Evolutionary conservation across 2,329 filamentous ascomycete genomes (phyloP).

Genomic region (Microsporum audouinii): DNA sequence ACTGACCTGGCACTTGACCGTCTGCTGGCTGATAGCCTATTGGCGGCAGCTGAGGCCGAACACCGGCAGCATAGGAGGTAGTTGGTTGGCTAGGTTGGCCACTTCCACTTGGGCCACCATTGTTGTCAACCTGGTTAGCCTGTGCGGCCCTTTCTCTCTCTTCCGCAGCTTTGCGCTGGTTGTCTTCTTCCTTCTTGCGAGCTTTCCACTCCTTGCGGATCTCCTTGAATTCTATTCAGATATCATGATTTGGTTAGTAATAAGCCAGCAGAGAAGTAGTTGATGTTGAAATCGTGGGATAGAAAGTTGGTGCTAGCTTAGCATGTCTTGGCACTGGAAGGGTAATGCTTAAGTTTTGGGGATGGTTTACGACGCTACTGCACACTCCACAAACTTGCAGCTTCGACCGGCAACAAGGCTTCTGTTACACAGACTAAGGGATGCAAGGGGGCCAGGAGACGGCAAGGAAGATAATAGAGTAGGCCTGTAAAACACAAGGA

Average conservation of each 20-base stretch:
- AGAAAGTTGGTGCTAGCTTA: conserved; percentile 9
- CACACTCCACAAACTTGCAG: conserved; percentile 34
- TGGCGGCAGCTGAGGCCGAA: conserved; percentile 58
- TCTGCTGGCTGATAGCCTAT: conserved; percentile 58
- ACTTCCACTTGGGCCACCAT: conserved; percentile 31
- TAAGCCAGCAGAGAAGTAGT: background rate
- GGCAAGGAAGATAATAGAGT: background rate
- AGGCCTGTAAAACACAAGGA: background rate
- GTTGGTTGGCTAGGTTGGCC: conserved; percentile 20
- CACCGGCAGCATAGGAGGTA: conserved; percentile 38
- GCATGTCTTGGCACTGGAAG: conserved; percentile 17
- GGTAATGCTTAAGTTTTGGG: conserved; percentile 35
- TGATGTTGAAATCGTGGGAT: background rate
- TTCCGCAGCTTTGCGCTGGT: conserved; percentile 76
- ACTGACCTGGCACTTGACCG: conserved; percentile 47
- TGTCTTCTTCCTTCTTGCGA: conserved; percentile 97
- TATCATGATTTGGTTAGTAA: conserved; percentile 14
- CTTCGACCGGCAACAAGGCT: conserved; percentile 34
- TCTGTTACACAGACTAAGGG: conserved; percentile 37
- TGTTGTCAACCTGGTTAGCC: conserved; percentile 39
- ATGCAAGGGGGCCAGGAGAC: conserved; percentile 25
- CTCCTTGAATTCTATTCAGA: conserved; percentile 82
- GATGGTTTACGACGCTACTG: conserved; percentile 41
- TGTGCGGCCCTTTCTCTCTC: conserved; percentile 59
- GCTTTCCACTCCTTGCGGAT: conserved; percentile 99